These are phyloP conservation scores for Podaxis sp. DNA, from an alignment of 768 basidiomycete genomes.

Conservation along the genomic window DNA sequence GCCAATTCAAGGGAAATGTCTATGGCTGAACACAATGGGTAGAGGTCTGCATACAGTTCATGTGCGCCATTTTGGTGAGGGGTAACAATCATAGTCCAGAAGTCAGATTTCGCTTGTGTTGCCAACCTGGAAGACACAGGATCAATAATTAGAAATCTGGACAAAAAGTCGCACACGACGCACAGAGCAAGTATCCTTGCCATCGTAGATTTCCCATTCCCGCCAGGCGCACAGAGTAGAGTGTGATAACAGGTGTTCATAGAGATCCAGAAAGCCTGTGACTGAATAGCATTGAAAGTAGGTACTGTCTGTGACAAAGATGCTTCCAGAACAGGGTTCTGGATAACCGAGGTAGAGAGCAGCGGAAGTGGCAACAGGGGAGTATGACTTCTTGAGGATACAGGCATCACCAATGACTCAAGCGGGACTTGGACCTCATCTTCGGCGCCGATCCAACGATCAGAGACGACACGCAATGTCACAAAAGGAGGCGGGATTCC, in stretches of 20 bases:
- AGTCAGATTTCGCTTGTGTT: conserved; percentile 35
- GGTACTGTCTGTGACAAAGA: conserved; percentile 44
- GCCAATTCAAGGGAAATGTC: conserved; percentile 39
- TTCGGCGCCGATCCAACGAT: conserved; percentile 93
- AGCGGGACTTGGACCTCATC: conserved; percentile 65
- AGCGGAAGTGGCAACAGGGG: conserved; percentile 73
- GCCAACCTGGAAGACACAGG: conserved; percentile 47
- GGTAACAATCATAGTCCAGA: conserved; percentile 62
- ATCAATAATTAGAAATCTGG: conserved; percentile 11
- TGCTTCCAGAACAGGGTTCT: conserved; percentile 42
- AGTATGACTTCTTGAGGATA: conserved; percentile 51
- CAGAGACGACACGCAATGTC: conserved; percentile 79
- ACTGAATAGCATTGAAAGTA: conserved; percentile 83
- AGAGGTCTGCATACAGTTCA: conserved; percentile 56
- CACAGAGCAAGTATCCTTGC: conserved; percentile 74
- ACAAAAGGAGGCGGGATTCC: conserved; percentile 60
- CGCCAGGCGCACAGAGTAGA: conserved; percentile 75
- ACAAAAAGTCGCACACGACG: conserved; percentile 22
- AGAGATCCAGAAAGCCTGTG: conserved; percentile 84
- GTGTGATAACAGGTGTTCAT: conserved; percentile 65
- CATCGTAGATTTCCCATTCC: conserved; percentile 78
- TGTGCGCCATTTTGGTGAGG: conserved; percentile 56
- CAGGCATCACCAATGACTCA: conserved; percentile 75
- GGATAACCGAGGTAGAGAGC: conserved; percentile 55
- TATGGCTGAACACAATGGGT: conserved; percentile 32